Percentiles rank a stretch among this genome's conserved stretches.
phyloP scores from a whole-genome alignment of 2,329 filamentous ascomycete species.

The Geosmithia putterillii region DNA sequence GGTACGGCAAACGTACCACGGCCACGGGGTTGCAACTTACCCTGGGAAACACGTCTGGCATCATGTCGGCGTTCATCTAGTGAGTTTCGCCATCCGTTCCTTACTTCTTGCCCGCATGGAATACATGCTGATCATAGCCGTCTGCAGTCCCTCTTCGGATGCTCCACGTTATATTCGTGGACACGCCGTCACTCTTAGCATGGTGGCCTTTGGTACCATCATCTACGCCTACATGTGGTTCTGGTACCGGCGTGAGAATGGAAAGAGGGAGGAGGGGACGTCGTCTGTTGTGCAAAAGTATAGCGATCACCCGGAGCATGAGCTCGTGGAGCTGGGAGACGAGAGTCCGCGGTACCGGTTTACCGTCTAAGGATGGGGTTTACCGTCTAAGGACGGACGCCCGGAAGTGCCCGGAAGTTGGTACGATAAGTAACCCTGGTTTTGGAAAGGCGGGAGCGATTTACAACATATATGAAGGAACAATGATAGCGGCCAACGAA shows the following conservation, averaged over 20 bases:
- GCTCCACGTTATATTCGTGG: slow-evolving; percentile 47
- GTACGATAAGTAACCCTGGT: too few species aligned
- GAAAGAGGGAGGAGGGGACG: slow-evolving; percentile 23
- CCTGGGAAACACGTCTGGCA: slow-evolving; percentile 57
- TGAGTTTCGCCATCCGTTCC: slow-evolving; percentile 8
- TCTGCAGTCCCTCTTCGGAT: slow-evolving; percentile 27
- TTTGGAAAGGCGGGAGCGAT: too few species aligned
- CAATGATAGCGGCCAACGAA: too few species aligned
- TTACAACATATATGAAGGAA: too few species aligned
- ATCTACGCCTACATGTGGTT: slow-evolving; percentile 43
- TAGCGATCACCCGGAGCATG: slow-evolving; percentile 28
- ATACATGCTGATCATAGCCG: not conserved
- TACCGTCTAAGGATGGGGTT: slow-evolving; percentile 16
- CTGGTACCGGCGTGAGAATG: slow-evolving; percentile 36
- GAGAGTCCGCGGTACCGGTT: slow-evolving; percentile 38
- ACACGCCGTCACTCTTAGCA: slow-evolving; percentile 46
- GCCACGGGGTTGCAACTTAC: slow-evolving; percentile 61
- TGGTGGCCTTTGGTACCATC: slow-evolving; percentile 41
- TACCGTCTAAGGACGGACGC: not conserved
- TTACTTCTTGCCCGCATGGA: not conserved
- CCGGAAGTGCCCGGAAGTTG: too few species aligned
- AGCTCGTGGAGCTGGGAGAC: slow-evolving; percentile 37
- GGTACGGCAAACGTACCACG: slow-evolving; percentile 66
- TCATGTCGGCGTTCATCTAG: slow-evolving; percentile 61
- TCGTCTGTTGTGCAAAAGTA: slow-evolving; percentile 22